Evolutionary conservation across 2,329 filamentous ascomycete genomes (phyloP).

Genomic region (Daldinia sp.): DNA sequence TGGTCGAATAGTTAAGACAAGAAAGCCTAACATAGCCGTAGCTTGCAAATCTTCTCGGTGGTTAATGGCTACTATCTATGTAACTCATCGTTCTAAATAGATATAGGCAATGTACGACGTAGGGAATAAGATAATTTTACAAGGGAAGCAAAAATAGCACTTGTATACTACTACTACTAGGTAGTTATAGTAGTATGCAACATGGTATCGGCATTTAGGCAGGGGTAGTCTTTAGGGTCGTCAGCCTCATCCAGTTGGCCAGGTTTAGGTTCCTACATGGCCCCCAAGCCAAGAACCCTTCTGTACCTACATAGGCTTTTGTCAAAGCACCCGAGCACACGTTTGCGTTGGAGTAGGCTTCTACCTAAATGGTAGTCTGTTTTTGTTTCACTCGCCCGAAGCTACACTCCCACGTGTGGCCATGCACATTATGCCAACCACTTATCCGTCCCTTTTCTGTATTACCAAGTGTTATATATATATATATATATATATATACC

Average conservation of each 20-base stretch:
- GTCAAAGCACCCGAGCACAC: constrained; percentile 3
- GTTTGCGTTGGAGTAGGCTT: constrained; percentile 17
- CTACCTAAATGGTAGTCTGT: constrained; percentile 17
- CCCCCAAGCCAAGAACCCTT: constrained; percentile 30
- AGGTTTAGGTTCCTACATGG: constrained; percentile 33
- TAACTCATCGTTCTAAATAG: neutral
- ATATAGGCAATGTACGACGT: neutral
- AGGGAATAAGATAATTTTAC: neutral
- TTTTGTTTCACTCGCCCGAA: constrained; percentile 19
- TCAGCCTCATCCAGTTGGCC: constrained; percentile 38
- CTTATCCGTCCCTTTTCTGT: neutral
- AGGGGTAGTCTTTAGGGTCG: constrained; percentile 32
- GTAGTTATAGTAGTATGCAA: neutral
- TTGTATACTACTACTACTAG: neutral
- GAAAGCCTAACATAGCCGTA: neutral
- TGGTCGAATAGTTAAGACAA: neutral
- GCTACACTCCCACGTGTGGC: constrained; percentile 22
- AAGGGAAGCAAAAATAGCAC: neutral
- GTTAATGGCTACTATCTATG: neutral
- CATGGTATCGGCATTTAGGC: constrained; percentile 1
- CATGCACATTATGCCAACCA: constrained; percentile 3
- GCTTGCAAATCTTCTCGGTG: neutral
- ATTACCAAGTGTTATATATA: constrained; percentile 1
- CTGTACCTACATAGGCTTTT: constrained; percentile 20
- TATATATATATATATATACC: neutral